phyloP scores from a whole-genome alignment of 306 rosid genomes.

The Vicia faba region DNA sequence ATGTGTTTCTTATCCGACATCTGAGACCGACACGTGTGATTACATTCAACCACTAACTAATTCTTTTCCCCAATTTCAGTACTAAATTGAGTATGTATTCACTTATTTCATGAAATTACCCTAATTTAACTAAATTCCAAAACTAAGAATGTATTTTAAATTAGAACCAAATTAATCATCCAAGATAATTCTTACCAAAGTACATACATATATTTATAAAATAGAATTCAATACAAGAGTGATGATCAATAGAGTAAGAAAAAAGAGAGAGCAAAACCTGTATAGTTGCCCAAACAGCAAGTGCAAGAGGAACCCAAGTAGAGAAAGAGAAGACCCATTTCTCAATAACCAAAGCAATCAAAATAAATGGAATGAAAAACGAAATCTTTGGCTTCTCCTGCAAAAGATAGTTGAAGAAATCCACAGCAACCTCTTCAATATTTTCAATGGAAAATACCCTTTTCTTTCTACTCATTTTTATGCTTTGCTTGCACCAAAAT shows the following conservation, averaged over 20 bases:
- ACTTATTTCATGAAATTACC: not conserved
- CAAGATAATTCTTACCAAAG: slow-evolving; percentile 5
- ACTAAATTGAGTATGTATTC: not conserved
- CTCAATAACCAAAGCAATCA: slow-evolving; percentile 78
- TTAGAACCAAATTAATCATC: slow-evolving; percentile 14
- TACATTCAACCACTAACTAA: not conserved
- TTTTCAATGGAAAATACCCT: slow-evolving; percentile 35
- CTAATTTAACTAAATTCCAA: slow-evolving; percentile 3
- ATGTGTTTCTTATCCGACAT: not conserved
- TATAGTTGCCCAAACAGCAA: slow-evolving; percentile 79
- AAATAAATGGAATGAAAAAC: slow-evolving; percentile 61
- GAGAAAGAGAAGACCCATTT: slow-evolving; percentile 85
- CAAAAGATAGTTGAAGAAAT: slow-evolving; percentile 52
- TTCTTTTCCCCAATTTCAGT: not conserved
- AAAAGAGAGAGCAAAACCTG: slow-evolving; percentile 53
- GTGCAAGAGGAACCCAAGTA: slow-evolving; percentile 77
- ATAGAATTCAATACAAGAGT: slow-evolving; percentile 7
- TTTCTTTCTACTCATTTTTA: slow-evolving; percentile 53
- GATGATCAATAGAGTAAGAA: not conserved
- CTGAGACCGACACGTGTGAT: not conserved
- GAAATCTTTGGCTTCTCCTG: slow-evolving; percentile 63
- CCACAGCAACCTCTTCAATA: slow-evolving; percentile 54
- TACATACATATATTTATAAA: not conserved
- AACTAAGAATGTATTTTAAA: not conserved
- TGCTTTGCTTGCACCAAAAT: slow-evolving; percentile 36